These are phyloP conservation scores for Chrysoporthe cubensis DNA, from an alignment of 2,329 filamentous ascomycete genomes.

Conservation along the genomic window DNA sequence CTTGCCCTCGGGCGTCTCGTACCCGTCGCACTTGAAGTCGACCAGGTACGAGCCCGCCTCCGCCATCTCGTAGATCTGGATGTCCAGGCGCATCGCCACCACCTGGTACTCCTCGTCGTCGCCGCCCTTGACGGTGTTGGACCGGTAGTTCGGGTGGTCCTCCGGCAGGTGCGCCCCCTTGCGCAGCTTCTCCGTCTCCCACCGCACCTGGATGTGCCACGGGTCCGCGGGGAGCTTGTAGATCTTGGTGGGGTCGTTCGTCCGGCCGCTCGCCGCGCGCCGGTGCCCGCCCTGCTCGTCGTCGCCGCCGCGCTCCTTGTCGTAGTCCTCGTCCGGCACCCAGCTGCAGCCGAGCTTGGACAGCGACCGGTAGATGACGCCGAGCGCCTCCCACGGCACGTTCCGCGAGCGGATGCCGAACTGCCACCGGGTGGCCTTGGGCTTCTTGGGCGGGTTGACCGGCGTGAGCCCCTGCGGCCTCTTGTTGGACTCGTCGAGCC, in stretches of 20 bases:
- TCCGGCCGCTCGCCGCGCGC: conserved; percentile 37
- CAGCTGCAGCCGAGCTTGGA: conserved; percentile 87
- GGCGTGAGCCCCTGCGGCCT: conserved; percentile 67
- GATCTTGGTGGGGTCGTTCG: conserved; percentile 59
- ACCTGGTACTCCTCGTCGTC: conserved; percentile 62
- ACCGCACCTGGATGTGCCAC: conserved; percentile 91
- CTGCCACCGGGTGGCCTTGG: conserved; percentile 89
- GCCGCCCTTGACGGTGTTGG: conserved; percentile 41
- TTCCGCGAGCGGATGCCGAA: conserved; percentile 96
- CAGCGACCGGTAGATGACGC: conserved; percentile 93
- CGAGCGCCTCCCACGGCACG: conserved; percentile 88
- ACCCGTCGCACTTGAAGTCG: conserved; percentile 97
- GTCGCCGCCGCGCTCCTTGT: conserved; percentile 49
- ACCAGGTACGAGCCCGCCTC: conserved; percentile 92
- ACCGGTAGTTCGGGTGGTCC: conserved; percentile 32
- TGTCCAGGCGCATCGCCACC: conserved; percentile 92
- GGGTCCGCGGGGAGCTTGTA: conserved; percentile 92
- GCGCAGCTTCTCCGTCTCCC: conserved; percentile 71
- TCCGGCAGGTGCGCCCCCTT: conserved; percentile 41
- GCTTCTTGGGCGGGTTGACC: conserved; percentile 68
- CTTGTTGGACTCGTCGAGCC: conserved; percentile 66
- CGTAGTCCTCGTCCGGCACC: conserved; percentile 68
- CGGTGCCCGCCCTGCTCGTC: conserved; percentile 43
- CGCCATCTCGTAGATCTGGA: conserved; percentile 87
- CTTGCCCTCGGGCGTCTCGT: conserved; percentile 78